These are phyloP conservation scores for Cryptococcus sp. DNA, from an alignment of 1,284 basidiomycete genomes.

Conservation along the genomic window DNA sequence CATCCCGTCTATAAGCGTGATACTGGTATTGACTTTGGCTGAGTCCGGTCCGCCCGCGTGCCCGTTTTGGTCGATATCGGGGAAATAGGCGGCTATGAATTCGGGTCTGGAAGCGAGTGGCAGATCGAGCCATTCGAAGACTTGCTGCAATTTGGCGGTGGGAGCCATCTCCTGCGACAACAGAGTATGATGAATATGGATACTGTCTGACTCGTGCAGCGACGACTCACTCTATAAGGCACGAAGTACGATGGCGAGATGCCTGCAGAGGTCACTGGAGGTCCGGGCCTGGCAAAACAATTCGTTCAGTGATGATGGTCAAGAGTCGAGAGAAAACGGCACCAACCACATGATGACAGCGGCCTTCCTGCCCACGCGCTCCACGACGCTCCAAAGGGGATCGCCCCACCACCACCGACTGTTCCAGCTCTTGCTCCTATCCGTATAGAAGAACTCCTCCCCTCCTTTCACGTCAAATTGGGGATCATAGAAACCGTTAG, in stretches of 20 bases:
- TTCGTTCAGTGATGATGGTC: neutral
- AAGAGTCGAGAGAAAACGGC: neutral
- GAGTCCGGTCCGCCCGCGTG: slow-evolving; percentile 76
- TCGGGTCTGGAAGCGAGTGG: slow-evolving; percentile 70
- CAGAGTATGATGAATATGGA: neutral
- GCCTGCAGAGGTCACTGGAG: slow-evolving; percentile 67
- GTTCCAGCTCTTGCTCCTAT: slow-evolving; percentile 64
- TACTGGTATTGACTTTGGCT: slow-evolving; percentile 66
- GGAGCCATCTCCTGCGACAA: slow-evolving; percentile 19
- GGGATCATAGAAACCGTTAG: slow-evolving; percentile 88
- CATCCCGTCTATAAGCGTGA: slow-evolving; percentile 72
- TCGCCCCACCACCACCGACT: slow-evolving; percentile 83
- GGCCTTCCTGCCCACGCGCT: slow-evolving; percentile 69
- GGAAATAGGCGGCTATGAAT: slow-evolving; percentile 67
- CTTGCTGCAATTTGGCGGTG: slow-evolving; percentile 66
- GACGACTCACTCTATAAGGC: slow-evolving; percentile 65
- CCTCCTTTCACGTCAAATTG: slow-evolving; percentile 1
- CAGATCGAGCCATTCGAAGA: slow-evolving; percentile 74
- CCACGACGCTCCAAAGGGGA: slow-evolving; percentile 87
- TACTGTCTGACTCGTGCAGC: neutral
- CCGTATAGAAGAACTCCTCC: slow-evolving; percentile 57
- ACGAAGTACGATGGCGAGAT: slow-evolving; percentile 70
- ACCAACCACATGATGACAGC: slow-evolving; percentile 87
- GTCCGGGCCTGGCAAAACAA: slow-evolving; percentile 67
- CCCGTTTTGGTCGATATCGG: slow-evolving; percentile 60